A percentile compares a stretch with the other conserved stretches of the same genome.
Conservation (phyloP, 768 basidiomycete species). For the Psilocybe azurescens region DNA sequence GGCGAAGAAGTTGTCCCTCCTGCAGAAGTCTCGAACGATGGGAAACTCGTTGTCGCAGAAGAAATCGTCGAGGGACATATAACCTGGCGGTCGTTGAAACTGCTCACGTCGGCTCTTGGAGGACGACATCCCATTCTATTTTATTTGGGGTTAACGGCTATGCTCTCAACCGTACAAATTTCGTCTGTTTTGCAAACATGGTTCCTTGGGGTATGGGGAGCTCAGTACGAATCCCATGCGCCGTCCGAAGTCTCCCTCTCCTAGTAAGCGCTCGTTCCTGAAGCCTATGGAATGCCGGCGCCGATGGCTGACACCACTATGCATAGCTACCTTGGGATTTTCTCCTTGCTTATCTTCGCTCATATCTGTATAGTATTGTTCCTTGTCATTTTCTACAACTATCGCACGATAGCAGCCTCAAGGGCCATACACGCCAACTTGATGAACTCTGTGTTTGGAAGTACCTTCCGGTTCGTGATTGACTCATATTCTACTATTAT, state of each 20-base stretch:
- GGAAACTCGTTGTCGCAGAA: conserved; percentile 66
- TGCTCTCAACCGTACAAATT: conserved; percentile 28
- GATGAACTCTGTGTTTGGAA: conserved; percentile 19
- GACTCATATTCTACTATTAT: neutral
- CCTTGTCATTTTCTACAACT: conserved; percentile 36
- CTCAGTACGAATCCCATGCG: conserved; percentile 41
- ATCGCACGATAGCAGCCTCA: conserved; percentile 35
- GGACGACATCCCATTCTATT: conserved; percentile 39
- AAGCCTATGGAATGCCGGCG: neutral
- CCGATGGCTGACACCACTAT: neutral
- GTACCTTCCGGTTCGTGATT: conserved; percentile 17
- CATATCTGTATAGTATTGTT: neutral
- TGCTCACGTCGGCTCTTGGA: conserved; percentile 41
- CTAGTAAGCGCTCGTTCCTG: conserved; percentile 36
- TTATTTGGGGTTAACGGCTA: conserved; percentile 31
- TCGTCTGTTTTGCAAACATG: conserved; percentile 39
- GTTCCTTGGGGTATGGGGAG: conserved; percentile 52
- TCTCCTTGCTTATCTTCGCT: conserved; percentile 7
- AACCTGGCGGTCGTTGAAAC: conserved; percentile 33
- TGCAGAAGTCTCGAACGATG: conserved; percentile 33
- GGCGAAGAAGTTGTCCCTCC: conserved; percentile 24
- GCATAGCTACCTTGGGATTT: conserved; percentile 5
- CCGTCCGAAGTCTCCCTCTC: conserved; percentile 37
- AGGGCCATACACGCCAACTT: conserved; percentile 18
- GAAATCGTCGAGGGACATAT: conserved; percentile 52